These are phyloP conservation scores for Aspergillus sp. DNA, from an alignment of 2,329 filamentous ascomycete genomes.

Conservation along the genomic window DNA sequence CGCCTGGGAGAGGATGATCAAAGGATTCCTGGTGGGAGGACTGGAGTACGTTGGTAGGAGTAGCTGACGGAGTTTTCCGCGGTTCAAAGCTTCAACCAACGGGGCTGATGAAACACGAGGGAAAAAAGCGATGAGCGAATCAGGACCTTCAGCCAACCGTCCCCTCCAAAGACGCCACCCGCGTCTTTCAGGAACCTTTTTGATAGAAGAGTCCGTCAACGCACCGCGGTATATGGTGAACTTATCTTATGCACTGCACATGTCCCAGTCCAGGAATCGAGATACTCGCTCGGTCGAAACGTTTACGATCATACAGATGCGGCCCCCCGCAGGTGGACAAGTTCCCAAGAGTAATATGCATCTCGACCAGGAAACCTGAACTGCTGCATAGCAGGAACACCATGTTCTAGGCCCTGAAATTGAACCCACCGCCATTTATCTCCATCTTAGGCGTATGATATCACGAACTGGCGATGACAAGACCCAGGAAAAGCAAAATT, in stretches of 20 bases:
- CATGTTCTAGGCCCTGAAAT: slow-evolving; percentile 21
- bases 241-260: not conserved
- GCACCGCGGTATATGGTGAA: not conserved
- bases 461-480: not conserved
- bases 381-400: slow-evolving; percentile 13
- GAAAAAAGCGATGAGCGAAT: not conserved
- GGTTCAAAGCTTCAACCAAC: slow-evolving; percentile 1
- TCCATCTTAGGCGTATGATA: not conserved
- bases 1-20: not conserved
- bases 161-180: not conserved
- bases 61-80: not conserved
- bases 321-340: not conserved
- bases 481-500: not conserved
- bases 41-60: too few species aligned
- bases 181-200: not conserved
- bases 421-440: slow-evolving; percentile 17
- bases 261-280: not conserved
- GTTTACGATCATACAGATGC: not conserved
- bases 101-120: slow-evolving; percentile 1
- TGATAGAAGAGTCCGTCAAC: not conserved
- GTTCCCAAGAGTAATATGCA: not conserved
- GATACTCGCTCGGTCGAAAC: not conserved
- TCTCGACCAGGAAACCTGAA: slow-evolving; percentile 10
- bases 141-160: not conserved
- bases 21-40: not conserved